Conservation (phyloP, 83 land plant genomes). For the Picea mariana region DNA sequence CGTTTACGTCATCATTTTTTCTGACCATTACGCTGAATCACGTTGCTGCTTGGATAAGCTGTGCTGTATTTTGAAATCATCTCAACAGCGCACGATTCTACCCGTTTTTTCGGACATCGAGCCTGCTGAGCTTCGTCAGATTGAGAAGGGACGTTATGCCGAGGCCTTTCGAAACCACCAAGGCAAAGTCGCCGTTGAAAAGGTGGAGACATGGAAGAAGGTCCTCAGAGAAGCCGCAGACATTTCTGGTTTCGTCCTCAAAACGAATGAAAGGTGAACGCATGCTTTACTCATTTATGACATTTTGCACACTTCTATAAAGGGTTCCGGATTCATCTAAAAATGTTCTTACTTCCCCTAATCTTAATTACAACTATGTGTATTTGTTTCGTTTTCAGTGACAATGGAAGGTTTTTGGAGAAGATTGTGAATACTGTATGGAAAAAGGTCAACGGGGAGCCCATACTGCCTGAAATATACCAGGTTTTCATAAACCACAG, state of each 20-base stretch:
- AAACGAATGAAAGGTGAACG: no score
- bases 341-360: no score
- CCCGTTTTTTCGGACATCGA: background rate
- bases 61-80: background rate
- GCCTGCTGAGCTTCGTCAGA: background rate
- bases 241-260: background rate
- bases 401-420: no score
- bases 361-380: no score
- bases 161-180: background rate
- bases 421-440: no score
- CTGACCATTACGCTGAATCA: background rate
- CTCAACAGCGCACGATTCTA: no score
- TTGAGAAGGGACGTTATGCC: background rate
- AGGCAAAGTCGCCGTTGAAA: background rate
- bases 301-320: no score
- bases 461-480: background rate
- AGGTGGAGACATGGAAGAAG: background rate
- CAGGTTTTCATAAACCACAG: background rate
- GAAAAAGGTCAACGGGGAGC: no score
- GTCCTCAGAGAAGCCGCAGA: background rate
- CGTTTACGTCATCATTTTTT: background rate
- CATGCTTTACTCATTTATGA: no score
- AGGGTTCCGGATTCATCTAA: no score
- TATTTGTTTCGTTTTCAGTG: no score
- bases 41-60: background rate